These are phyloP conservation scores for Phytophthora ramorum DNA, from an alignment of 352 stramenopile genomes.

Conservation along the genomic window DNA sequence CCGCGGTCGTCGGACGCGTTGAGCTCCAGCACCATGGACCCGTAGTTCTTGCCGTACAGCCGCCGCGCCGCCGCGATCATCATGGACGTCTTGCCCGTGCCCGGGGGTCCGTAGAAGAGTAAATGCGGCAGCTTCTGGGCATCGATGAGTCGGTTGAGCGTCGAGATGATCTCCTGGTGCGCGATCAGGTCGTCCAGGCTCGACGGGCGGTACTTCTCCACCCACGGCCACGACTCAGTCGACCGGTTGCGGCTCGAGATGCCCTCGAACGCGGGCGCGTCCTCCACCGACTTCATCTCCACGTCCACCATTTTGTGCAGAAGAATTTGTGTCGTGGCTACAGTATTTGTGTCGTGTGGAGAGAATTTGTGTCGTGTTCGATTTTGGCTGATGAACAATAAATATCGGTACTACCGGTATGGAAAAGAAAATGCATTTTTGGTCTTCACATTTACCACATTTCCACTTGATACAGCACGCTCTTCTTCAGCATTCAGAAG, in stretches of 20 bases:
- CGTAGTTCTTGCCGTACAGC: slow-evolving; percentile 96
- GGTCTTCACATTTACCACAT: no score
- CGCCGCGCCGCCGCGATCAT: slow-evolving; percentile 96
- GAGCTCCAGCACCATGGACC: slow-evolving; percentile 96
- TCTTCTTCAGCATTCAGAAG: no score
- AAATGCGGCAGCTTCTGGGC: slow-evolving; percentile 97
- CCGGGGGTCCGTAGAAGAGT: slow-evolving; percentile 97
- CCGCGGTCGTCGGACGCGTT: slow-evolving; percentile 98
- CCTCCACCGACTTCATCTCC: slow-evolving; percentile 71
- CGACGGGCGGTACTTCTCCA: slow-evolving; percentile 98
- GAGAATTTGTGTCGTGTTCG: no score
- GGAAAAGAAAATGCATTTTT: no score
- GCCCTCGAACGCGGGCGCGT: slow-evolving; percentile 72
- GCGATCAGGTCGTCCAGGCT: slow-evolving; percentile 96
- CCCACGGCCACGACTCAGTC: slow-evolving; percentile 94
- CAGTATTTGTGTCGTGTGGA: no score
- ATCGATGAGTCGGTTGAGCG: slow-evolving; percentile 96
- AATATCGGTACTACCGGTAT: no score
- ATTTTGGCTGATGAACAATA: no score
- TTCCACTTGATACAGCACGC: no score
- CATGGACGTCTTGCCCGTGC: slow-evolving; percentile 98
- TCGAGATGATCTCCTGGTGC: slow-evolving; percentile 97
- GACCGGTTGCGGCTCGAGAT: slow-evolving; percentile 84
- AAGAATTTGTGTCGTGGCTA: no score
- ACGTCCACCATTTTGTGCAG: slow-evolving; percentile 50